A percentile compares a stretch with the other conserved stretches of the same genome.
Conservation (phyloP, 805 yeast genomes). For the Candida takata region DNA sequence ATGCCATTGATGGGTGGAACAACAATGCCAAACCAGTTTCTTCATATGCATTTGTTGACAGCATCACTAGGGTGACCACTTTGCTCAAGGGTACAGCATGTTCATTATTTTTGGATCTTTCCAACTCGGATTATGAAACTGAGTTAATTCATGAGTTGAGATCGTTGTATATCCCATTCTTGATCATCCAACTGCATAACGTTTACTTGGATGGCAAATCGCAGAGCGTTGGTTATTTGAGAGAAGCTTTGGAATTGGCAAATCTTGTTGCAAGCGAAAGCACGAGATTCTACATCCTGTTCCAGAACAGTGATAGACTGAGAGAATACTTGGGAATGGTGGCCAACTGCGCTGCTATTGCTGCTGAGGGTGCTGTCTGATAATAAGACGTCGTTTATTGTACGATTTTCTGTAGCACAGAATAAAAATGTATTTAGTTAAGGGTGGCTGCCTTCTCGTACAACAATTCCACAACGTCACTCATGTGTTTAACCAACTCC, state of each 20-base stretch:
- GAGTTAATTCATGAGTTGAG: constrained; percentile 48
- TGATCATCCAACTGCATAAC: constrained; percentile 60
- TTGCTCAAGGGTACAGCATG: constrained; percentile 23
- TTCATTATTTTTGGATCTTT: constrained; percentile 26
- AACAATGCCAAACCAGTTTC: constrained; percentile 9
- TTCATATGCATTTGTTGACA: constrained; percentile 18
- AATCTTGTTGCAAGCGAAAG: constrained; percentile 62
- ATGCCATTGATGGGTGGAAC: constrained; percentile 46
- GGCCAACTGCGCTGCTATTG: constrained; percentile 51
- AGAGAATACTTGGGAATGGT: constrained; percentile 44
- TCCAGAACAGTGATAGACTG: constrained; percentile 49
- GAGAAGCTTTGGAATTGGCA: constrained; percentile 53
- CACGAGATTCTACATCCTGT: constrained; percentile 52
- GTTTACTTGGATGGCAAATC: constrained; percentile 39
- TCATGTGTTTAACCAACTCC: constrained; percentile 80
- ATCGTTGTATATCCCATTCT: constrained; percentile 62
- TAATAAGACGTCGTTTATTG: too few species aligned
- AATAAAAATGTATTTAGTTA: constrained; percentile 41
- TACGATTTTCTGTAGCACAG: too few species aligned
- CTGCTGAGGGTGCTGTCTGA: constrained; percentile 35
- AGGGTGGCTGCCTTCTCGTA: constrained; percentile 89
- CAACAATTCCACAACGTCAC: constrained; percentile 79
- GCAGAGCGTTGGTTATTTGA: constrained; percentile 33
- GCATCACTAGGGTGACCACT: constrained; percentile 24
- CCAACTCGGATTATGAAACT: constrained; percentile 27